These are phyloP conservation scores for Ilyonectria sp. DNA, from an alignment of 2,329 filamentous ascomycete species.

Conservation along the genomic window DNA sequence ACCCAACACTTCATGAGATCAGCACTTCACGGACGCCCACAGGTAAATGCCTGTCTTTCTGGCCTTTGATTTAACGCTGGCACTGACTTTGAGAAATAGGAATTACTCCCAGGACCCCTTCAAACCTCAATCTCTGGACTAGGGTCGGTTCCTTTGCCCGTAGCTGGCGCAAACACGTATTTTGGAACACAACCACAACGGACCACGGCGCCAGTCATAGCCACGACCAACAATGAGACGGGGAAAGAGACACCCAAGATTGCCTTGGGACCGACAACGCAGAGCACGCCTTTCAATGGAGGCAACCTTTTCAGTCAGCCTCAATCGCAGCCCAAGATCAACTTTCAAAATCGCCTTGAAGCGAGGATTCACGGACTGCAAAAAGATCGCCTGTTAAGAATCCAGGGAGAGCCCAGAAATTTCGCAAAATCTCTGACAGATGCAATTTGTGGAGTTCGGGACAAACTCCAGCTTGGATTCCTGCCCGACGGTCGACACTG, in stretches of 20 bases:
- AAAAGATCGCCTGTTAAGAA: slow-evolving; percentile 20
- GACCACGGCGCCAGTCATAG: background rate
- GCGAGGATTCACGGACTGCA: slow-evolving; percentile 33
- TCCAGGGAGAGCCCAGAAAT: slow-evolving; percentile 5
- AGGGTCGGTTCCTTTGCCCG: slow-evolving; percentile 50
- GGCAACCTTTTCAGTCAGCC: slow-evolving; percentile 45
- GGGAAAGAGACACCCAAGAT: background rate
- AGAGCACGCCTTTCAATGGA: slow-evolving; percentile 26
- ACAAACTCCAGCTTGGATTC: slow-evolving; percentile 46
- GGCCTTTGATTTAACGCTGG: background rate
- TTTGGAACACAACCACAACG: slow-evolving; percentile 46
- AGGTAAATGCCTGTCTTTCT: slow-evolving; percentile 17
- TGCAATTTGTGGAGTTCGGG: slow-evolving; percentile 47
- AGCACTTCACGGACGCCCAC: background rate
- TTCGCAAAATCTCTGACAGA: slow-evolving; percentile 42
- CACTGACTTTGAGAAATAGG: slow-evolving; percentile 25
- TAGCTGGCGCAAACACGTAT: slow-evolving; percentile 56
- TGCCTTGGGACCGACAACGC: background rate
- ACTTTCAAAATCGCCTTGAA: slow-evolving; percentile 45
- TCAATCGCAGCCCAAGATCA: slow-evolving; percentile 40
- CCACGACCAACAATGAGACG: background rate
- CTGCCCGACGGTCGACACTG: slow-evolving; percentile 54
- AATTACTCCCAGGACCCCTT: slow-evolving; percentile 2
- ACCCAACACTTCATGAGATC: background rate
- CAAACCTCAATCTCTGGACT: slow-evolving; percentile 11